Percentiles rank a stretch among this genome's conserved stretches.
Conservation (phyloP, 176 grass and related monocot species). For the bread wheat (Triticum aestivum) region DNA sequence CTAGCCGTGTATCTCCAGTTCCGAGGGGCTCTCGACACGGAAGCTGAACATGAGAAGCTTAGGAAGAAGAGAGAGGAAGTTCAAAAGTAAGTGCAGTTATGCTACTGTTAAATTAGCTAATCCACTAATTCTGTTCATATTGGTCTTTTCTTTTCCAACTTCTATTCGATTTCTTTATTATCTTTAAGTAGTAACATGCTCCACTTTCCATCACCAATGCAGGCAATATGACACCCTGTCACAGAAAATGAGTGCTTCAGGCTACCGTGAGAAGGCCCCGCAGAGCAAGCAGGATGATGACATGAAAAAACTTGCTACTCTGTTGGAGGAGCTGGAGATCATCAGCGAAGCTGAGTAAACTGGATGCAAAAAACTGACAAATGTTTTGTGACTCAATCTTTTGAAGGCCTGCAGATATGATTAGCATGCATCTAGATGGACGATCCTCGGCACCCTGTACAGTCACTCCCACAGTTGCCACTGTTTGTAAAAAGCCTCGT, state of each 20-base stretch:
- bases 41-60: conserved; percentile 64
- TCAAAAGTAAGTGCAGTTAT: conserved; percentile 33
- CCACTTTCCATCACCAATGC: background rate
- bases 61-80: conserved; percentile 59
- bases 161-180: background rate
- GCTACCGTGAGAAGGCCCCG: conserved; percentile 70
- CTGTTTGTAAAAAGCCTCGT: background rate
- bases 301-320: conserved; percentile 41
- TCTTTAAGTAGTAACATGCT: background rate
- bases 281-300: conserved; percentile 64
- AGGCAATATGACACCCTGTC: conserved; percentile 49
- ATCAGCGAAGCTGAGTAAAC: conserved; percentile 50
- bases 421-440: background rate
- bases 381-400: background rate
- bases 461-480: background rate
- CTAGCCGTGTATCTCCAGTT: conserved; percentile 84
- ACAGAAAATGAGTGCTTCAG: conserved; percentile 44
- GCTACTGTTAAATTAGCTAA: background rate
- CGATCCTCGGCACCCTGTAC: background rate
- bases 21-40: conserved; percentile 54
- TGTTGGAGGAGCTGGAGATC: conserved; percentile 52
- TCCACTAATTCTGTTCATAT: background rate
- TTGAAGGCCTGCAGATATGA: background rate
- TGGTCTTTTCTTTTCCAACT: background rate
- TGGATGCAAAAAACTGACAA: conserved; percentile 20